Percentiles rank a stretch among this genome's conserved stretches.
Conservation (phyloP, 2,329 filamentous ascomycete species). For the Aspergillus sojae region DNA sequence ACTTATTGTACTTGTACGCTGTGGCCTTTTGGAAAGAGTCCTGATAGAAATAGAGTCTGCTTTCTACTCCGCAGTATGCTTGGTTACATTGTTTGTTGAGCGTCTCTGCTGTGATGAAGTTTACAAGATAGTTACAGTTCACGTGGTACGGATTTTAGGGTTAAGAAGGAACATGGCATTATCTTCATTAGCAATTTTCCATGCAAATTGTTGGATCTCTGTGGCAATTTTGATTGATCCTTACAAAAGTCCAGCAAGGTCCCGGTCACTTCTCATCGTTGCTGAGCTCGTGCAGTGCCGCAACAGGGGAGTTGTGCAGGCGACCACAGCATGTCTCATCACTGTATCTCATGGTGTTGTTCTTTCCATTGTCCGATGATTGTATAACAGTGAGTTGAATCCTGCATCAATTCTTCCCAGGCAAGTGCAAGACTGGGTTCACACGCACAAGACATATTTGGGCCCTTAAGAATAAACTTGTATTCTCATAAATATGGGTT, state of each 20-base stretch:
- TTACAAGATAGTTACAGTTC: not conserved
- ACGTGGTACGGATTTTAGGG: not conserved
- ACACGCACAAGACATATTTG: not conserved
- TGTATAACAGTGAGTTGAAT: not conserved
- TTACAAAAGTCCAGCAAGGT: not conserved
- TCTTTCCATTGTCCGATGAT: not conserved
- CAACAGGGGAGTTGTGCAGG: not conserved
- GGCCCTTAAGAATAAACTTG: not conserved
- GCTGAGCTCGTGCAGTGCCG: not conserved
- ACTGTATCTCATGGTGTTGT: not conserved
- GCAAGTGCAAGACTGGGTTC: not conserved
- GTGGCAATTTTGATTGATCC: not conserved
- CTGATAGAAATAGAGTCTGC: conserved; percentile 33
- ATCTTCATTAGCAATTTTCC: not conserved
- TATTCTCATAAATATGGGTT: not conserved
- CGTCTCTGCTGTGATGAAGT: not conserved
- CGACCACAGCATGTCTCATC: not conserved
- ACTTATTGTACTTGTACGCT: conserved; percentile 34
- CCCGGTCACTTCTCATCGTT: not conserved
- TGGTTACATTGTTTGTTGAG: not conserved
- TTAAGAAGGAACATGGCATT: not conserved
- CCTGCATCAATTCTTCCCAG: not conserved
- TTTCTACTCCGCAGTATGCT: conserved; percentile 16
- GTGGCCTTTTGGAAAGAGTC: conserved; percentile 19
- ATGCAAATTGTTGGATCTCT: not conserved